Conservation (phyloP, 441 rosid species). For the Bruguiera hainesii region DNA sequence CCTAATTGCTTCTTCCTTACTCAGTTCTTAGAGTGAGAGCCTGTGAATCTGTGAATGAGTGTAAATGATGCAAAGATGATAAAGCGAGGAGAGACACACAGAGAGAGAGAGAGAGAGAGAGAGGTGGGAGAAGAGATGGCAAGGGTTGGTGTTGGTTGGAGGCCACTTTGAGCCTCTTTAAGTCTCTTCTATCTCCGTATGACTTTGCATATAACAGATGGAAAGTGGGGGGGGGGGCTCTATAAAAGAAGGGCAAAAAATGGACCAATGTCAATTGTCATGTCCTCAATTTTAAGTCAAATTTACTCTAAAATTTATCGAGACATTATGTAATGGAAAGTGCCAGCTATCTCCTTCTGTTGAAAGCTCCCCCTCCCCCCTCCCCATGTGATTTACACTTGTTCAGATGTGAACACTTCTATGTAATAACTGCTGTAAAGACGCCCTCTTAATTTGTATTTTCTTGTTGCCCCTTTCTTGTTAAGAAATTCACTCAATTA, state of each 20-base stretch:
- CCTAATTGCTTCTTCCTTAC: neutral
- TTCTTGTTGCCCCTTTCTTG: no score
- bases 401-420: constrained; percentile 7
- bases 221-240: neutral
- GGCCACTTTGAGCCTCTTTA: constrained; percentile 31
- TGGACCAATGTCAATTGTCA: no score
- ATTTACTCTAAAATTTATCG: constrained; percentile 2
- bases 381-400: constrained; percentile 22
- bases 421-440: neutral
- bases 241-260: constrained; percentile 1
- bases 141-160: constrained; percentile 36
- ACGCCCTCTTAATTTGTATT: no score
- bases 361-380: neutral
- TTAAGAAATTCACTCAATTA: no score
- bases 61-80: constrained; percentile 20
- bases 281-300: neutral
- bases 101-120: no score
- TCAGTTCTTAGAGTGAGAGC: constrained; percentile 5
- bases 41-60: constrained; percentile 25
- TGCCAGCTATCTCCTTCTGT: constrained; percentile 29
- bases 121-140: neutral
- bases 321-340: neutral
- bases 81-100: constrained; percentile 12
- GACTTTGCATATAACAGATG: neutral
- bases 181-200: neutral